Conservation (phyloP, 2,329 filamentous ascomycete species). For the Colletotrichum brevisporum region DNA sequence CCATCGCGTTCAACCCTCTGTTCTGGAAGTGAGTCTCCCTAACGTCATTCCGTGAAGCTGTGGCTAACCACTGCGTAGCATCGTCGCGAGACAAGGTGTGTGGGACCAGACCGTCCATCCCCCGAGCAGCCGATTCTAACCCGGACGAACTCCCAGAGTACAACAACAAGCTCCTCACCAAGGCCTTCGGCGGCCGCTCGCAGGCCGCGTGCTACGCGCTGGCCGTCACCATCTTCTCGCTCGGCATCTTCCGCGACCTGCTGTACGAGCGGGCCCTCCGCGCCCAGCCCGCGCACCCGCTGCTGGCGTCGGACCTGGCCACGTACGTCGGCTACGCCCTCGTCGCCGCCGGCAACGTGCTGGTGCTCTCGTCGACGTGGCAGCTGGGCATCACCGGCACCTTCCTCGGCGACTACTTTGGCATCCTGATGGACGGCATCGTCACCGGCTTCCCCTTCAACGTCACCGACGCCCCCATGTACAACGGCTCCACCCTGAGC, state of each 20-base stretch:
- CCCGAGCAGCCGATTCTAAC: conserved; percentile 12
- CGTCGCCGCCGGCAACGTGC: conserved; percentile 81
- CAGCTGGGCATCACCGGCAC: conserved; percentile 94
- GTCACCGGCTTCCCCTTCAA: conserved; percentile 98
- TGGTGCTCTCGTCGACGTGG: conserved; percentile 92
- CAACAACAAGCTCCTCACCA: conserved; percentile 89
- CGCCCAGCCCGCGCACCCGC: conserved; percentile 80
- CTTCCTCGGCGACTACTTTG: conserved; percentile 98
- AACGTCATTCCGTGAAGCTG: conserved; percentile 28
- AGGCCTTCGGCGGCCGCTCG: conserved; percentile 83
- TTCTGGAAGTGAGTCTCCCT: conserved; percentile 92
- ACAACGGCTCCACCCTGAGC: conserved; percentile 92
- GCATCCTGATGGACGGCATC: conserved; percentile 95
- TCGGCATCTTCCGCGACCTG: conserved; percentile 90
- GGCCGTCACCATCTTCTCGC: conserved; percentile 88
- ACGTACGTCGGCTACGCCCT: conserved; percentile 79
- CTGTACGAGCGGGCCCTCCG: conserved; percentile 89
- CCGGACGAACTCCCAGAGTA: conserved; percentile 75
- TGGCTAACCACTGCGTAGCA: conserved; percentile 67
- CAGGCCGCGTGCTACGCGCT: conserved; percentile 90
- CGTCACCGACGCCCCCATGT: conserved; percentile 93
- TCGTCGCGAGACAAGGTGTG: conserved; percentile 85
- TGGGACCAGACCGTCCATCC: conserved; percentile 1
- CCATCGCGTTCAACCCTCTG: conserved; percentile 96
- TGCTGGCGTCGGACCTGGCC: conserved; percentile 72